Conservation (phyloP, 2,329 filamentous ascomycete genomes). For the Mollisia scopiformis region DNA sequence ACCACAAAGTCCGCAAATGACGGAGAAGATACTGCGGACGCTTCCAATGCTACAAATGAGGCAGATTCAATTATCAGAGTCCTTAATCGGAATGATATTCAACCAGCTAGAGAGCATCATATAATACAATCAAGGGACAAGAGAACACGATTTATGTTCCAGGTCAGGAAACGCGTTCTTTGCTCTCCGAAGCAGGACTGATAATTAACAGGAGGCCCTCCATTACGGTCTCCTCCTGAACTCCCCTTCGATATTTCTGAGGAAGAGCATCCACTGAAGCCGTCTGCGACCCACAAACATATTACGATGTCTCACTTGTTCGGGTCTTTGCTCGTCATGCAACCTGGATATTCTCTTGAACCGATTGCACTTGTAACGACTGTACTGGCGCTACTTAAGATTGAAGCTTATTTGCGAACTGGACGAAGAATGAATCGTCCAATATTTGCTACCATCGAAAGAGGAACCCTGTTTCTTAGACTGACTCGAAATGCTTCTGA, state of each 20-base stretch:
- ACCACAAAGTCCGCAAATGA: no score
- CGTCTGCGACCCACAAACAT: neutral
- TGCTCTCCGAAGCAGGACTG: neutral
- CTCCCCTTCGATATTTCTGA: no score
- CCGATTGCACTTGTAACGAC: neutral
- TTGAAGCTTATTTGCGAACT: no score
- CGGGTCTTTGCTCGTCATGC: neutral
- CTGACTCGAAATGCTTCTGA: no score
- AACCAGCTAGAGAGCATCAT: neutral
- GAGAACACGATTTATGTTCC: neutral
- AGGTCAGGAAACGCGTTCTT: neutral
- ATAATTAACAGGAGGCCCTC: neutral
- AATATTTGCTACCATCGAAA: no score
- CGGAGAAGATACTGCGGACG: no score
- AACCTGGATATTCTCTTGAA: neutral
- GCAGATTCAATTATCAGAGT: no score
- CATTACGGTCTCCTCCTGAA: neutral
- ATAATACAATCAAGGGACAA: neutral
- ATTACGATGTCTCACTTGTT: neutral
- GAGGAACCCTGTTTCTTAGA: no score
- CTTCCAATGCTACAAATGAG: no score
- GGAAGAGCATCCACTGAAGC: neutral
- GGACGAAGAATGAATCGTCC: no score
- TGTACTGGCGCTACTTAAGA: neutral
- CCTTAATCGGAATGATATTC: neutral